Conservation (phyloP, 2,329 filamentous ascomycete species). For the Diaporthe ilicicola region DNA sequence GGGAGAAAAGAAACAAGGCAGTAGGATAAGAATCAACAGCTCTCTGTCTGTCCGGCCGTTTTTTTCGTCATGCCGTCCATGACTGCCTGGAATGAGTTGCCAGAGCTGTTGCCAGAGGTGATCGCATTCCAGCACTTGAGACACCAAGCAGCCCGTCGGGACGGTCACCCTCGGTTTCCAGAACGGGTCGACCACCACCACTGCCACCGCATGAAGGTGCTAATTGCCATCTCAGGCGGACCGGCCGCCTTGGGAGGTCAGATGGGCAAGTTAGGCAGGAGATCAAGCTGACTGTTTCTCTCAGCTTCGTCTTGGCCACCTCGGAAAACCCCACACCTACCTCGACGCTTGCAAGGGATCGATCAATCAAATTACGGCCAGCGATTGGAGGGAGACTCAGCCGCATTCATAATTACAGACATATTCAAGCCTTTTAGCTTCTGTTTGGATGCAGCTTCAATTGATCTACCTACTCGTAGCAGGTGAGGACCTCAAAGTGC, state of each 20-base stretch:
- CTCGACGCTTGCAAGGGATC: background rate
- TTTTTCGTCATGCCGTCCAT: constrained; percentile 7
- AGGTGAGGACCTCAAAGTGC: constrained; percentile 5
- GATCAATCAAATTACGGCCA: background rate
- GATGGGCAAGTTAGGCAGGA: constrained; percentile 4
- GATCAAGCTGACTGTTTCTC: background rate
- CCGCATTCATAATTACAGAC: background rate
- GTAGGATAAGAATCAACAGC: background rate
- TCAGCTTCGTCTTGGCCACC: background rate
- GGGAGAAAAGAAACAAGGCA: background rate
- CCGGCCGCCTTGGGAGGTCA: background rate
- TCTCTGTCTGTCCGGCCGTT: background rate
- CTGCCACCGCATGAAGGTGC: background rate
- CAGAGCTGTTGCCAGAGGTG: constrained; percentile 25
- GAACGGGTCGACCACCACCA: background rate
- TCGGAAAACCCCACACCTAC: background rate
- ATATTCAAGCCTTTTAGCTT: background rate
- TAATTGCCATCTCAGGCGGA: background rate
- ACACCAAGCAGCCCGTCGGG: constrained; percentile 2
- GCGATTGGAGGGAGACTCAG: background rate
- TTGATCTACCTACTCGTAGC: constrained; percentile 17
- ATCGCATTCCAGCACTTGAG: constrained; percentile 29
- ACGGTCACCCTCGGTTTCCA: constrained; percentile 8
- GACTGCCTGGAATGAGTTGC: constrained; percentile 30
- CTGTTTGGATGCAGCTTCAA: constrained; percentile 12